phyloP scores from a whole-genome alignment of 495 filamentous ascomycete genomes.

The Filosporella fistucella region DNA sequence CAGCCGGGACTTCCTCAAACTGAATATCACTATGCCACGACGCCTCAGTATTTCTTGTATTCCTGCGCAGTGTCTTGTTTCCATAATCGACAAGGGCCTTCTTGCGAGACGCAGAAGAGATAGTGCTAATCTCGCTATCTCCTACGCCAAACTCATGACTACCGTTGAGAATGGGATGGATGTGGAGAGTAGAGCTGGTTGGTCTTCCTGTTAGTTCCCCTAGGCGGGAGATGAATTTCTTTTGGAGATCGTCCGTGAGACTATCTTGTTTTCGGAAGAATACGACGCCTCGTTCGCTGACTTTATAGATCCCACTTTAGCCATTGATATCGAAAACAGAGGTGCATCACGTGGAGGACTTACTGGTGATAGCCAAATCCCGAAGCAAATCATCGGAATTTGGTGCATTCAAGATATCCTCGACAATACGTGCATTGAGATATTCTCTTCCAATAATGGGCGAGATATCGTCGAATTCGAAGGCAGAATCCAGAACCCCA shows the following conservation, averaged over 20 bases:
- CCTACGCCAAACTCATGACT: constrained; percentile 41
- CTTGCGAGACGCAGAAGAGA: constrained; percentile 54
- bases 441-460: constrained; percentile 66
- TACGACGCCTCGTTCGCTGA: constrained; percentile 72
- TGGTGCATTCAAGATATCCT: constrained; percentile 53
- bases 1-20: constrained; percentile 58
- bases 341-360: constrained; percentile 29
- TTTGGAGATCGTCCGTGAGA: constrained; percentile 57
- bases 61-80: constrained; percentile 31
- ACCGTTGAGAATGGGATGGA: constrained; percentile 64
- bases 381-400: constrained; percentile 62
- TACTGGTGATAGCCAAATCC: constrained; percentile 62
- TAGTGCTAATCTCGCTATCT: constrained; percentile 69
- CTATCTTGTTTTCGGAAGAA: constrained; percentile 74
- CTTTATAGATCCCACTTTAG: constrained; percentile 30
- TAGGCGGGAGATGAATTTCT: constrained; percentile 59
- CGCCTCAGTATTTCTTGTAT: constrained; percentile 13
- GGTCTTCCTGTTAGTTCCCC: constrained; percentile 65
- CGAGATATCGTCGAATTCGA: constrained; percentile 57
- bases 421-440: constrained; percentile 45
- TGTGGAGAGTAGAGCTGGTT: constrained; percentile 56
- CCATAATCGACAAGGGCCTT: constrained; percentile 38
- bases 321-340: background rate
- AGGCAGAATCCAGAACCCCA: constrained; percentile 45
- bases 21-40: constrained; percentile 65